These are phyloP conservation scores for Hyphodiscus sp. DNA, from an alignment of 2,329 filamentous ascomycete species.

Conservation along the genomic window DNA sequence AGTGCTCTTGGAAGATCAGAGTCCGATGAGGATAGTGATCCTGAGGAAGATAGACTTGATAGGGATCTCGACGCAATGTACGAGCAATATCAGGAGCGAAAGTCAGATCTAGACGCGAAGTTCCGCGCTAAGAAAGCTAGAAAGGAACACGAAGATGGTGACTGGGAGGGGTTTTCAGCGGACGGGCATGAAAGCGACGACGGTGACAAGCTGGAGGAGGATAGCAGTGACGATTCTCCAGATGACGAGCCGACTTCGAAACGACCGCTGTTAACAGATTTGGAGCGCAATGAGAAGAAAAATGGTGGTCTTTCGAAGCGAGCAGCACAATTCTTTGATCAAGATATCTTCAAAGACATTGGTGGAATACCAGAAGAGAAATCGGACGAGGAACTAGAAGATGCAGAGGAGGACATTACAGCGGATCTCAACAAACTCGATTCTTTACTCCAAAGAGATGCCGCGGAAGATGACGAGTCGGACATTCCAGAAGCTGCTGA, in stretches of 20 bases:
- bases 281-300: conserved; percentile 47
- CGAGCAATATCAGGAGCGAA: conserved; percentile 73
- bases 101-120: conserved; percentile 76
- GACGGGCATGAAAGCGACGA: conserved; percentile 53
- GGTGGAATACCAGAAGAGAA: conserved; percentile 57
- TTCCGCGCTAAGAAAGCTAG: conserved; percentile 84
- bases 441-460: conserved; percentile 27
- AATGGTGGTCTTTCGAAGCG: conserved; percentile 68
- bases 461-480: conserved; percentile 28
- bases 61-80: conserved; percentile 84
- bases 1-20: conserved; percentile 50
- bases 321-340: conserved; percentile 84
- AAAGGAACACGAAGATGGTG: conserved; percentile 73
- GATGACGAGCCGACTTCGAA: conserved; percentile 40
- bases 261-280: conserved; percentile 52
- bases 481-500: conserved; percentile 21
- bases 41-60: conserved; percentile 77
- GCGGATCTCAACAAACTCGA: conserved; percentile 31
- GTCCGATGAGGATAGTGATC: conserved; percentile 60
- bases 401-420: conserved; percentile 37
- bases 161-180: conserved; percentile 85
- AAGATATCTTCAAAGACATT: conserved; percentile 88
- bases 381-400: conserved; percentile 34
- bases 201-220: conserved; percentile 48
- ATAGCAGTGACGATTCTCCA: conserved; percentile 57